Conservation (phyloP, 139 green algal species). For the Penium margaritaceum region DNA sequence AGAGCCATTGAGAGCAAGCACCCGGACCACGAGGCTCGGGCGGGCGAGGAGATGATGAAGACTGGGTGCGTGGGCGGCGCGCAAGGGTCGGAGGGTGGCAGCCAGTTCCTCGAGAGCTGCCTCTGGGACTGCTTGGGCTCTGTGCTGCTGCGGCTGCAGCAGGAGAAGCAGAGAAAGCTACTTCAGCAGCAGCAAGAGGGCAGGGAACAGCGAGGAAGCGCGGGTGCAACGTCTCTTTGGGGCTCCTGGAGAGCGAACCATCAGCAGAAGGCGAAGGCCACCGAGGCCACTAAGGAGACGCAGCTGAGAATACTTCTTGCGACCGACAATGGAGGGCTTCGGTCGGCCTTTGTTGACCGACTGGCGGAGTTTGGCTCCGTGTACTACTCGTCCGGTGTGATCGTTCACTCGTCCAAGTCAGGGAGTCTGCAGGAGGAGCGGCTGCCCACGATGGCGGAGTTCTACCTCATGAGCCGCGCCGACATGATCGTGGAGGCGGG, state of each 20-base stretch:
- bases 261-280: no score
- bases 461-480: neutral
- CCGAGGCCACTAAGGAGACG: neutral
- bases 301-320: conserved; percentile 11
- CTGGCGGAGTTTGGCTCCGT: neutral
- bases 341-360: neutral
- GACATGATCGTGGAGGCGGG: neutral
- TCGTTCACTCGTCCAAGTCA: conserved; percentile 13
- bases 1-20: neutral
- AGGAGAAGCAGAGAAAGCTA: neutral
- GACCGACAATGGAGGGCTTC: conserved; percentile 6
- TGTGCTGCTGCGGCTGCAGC: neutral
- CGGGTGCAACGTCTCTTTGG: no score
- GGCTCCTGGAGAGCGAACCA: no score
- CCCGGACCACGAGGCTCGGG: neutral
- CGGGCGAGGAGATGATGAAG: no score
- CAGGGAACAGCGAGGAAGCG: neutral
- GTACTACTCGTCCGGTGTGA: conserved; percentile 7
- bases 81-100: no score
- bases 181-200: neutral
- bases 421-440: neutral
- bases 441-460: conserved; percentile 13
- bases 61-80: no score
- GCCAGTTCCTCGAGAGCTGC: neutral
- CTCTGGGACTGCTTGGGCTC: neutral